Percentiles rank a stretch among this genome's conserved stretches.
phyloP scores from a whole-genome alignment of 2,329 filamentous ascomycete species.

The Exophiala phaeomuriformis region DNA sequence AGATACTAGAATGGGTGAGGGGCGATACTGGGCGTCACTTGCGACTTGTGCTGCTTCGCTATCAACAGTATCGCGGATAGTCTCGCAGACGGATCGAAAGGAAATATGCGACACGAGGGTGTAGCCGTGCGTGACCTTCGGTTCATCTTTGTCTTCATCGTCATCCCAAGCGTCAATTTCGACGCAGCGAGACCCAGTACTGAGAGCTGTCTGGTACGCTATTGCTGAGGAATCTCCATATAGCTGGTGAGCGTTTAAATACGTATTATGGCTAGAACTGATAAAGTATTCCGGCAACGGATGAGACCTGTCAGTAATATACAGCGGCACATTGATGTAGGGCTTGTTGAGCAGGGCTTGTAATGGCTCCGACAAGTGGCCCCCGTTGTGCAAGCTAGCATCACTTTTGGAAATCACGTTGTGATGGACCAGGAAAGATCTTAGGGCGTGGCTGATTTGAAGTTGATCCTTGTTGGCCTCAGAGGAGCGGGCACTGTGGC shows the following conservation, averaged over 20 bases:
- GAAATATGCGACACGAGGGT: slow-evolving; percentile 23
- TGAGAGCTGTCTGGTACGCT: slow-evolving; percentile 22
- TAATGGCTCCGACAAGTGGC: slow-evolving; percentile 12
- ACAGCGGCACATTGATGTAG: slow-evolving; percentile 21
- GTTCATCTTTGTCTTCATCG: slow-evolving; percentile 22
- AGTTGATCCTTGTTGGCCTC: slow-evolving; percentile 22
- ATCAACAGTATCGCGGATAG: slow-evolving; percentile 25
- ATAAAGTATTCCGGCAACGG: slow-evolving; percentile 26
- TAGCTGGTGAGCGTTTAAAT: slow-evolving; percentile 24
- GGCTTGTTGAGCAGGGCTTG: slow-evolving; percentile 19
- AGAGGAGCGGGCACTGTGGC: slow-evolving; percentile 15
- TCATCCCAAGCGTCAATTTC: slow-evolving; percentile 27
- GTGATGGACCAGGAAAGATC: slow-evolving; percentile 20
- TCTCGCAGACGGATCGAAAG: slow-evolving; percentile 25
- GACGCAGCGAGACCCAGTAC: slow-evolving; percentile 23
- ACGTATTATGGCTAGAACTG: slow-evolving; percentile 27
- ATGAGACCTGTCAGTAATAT: slow-evolving; percentile 22
- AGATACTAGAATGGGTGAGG: slow-evolving; percentile 22
- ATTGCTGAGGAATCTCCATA: slow-evolving; percentile 23
- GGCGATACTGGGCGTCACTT: slow-evolving; percentile 12
- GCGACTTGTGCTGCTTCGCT: slow-evolving; percentile 13
- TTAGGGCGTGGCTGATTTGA: slow-evolving; percentile 19
- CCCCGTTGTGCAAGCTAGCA: slow-evolving; percentile 14
- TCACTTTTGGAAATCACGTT: slow-evolving; percentile 19
- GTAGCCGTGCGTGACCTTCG: slow-evolving; percentile 27